Evolutionary conservation across 139 green algal genomes (phyloP), one percentile per base, ranked within the genome.

Genomic region (Chlamydomonas urium): DNA sequence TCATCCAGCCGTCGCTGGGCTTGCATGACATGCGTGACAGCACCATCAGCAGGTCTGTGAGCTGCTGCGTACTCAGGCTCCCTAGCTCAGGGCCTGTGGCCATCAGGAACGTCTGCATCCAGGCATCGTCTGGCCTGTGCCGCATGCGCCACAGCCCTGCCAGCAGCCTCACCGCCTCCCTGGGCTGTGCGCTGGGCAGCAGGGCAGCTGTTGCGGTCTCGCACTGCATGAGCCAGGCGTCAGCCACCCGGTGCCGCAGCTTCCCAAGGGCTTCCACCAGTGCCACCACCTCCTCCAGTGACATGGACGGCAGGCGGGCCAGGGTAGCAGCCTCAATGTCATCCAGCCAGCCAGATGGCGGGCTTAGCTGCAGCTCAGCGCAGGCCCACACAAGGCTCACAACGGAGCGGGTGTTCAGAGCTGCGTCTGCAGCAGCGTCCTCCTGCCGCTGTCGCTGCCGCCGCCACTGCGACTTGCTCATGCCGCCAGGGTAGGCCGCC

Each of bases 81-180:
- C 23, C 66, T 66, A 79, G 19, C n/a, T 23, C 3, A 5, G 32
- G 19, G 75, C n/a, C 19, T 4, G 42, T n/a, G 5, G 38, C 19
- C 1, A 2, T 26, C 21, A 79, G 21, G 63, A 62, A 81, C 19
- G 24, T 28, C 1, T 23, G 50, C 5, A 76, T 38, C 75, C 75
- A 81, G 8, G 48, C 21, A 42, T 74, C 70, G 28, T 76, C 65
- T 4, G 75, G 75, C n/a, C 58, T 35, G 69, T 74, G 57, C 19
- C 29, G 38, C 34, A 74, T 59, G 32, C 31, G 50, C 1, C 34
- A 33, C 26, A 81, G 53, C 3, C 60, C 63, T 45, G 8, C 10
- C 23, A 67, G 14, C 10, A 67, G 8, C 5, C 14, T 23, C 29
- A 21, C 29, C 53, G 29, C 6, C 10, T 63, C 53, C 21, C 17